Evolutionary conservation across 108 stramenopile genomes (phyloP).

Genomic region (Conticribra weissflogii): DNA sequence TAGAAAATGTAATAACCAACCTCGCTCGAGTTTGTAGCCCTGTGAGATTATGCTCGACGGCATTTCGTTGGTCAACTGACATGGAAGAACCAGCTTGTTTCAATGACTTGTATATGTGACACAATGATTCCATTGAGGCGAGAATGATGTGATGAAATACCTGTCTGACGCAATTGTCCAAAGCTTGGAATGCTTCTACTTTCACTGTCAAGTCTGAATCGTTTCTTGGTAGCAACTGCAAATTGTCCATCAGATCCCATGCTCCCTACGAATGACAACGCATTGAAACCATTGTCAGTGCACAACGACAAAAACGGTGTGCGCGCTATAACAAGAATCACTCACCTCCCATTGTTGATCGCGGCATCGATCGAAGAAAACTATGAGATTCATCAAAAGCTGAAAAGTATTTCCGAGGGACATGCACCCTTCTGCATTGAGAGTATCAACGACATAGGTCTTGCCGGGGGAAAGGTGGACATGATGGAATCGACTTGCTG

Average conservation of each 20-base stretch:
- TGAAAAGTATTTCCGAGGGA: constrained; percentile 61
- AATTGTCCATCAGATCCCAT: constrained; percentile 44
- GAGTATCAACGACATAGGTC: constrained; percentile 58
- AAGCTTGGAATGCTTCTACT: constrained; percentile 38
- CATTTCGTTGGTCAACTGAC: constrained; percentile 17
- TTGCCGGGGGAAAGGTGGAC: constrained; percentile 52
- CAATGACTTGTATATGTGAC: constrained; percentile 36
- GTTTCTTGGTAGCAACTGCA: constrained; percentile 34
- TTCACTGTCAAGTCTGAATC: constrained; percentile 46
- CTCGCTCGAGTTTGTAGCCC: constrained; percentile 63
- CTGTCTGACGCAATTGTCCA: constrained; percentile 36
- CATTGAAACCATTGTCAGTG: too few species aligned
- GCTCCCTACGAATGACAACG: constrained; percentile 31
- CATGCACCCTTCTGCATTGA: constrained; percentile 61
- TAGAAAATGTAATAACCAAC: constrained; percentile 72
- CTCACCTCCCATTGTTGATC: constrained; percentile 56
- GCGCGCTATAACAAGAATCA: too few species aligned
- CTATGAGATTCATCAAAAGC: constrained; percentile 66
- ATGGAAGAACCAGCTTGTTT: constrained; percentile 18
- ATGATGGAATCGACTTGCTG: constrained; percentile 55
- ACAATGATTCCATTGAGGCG: constrained; percentile 51
- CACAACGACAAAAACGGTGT: too few species aligned
- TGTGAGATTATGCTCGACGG: constrained; percentile 47
- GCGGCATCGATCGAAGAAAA: constrained; percentile 65
- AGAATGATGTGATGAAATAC: constrained; percentile 51